A percentile compares a stretch with the other conserved stretches of the same genome.
phyloP scores from a whole-genome alignment of 805 yeast species.

The Candida tibetensis region DNA sequence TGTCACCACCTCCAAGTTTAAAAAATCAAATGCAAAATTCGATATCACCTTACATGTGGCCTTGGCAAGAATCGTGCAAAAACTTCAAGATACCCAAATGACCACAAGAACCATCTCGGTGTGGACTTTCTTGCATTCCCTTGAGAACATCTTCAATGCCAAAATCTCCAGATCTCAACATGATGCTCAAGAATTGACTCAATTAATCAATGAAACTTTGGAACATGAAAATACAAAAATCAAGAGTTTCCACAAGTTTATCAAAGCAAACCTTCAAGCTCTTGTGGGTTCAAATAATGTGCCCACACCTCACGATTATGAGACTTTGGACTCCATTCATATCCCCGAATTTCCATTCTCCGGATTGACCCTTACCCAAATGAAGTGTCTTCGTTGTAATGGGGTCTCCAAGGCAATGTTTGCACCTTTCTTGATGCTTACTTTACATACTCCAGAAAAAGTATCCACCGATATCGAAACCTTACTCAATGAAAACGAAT shows the following conservation, averaged over 20 bases:
- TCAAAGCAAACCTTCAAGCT: constrained; percentile 8
- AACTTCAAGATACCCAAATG: constrained; percentile 62
- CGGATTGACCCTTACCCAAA: constrained; percentile 62
- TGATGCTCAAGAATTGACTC: constrained; percentile 93
- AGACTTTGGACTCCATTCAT: constrained; percentile 13
- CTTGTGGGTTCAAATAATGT: constrained; percentile 2
- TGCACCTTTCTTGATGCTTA: constrained; percentile 65
- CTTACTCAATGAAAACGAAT: constrained; percentile 54
- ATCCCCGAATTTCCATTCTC: constrained; percentile 72
- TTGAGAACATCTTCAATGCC: constrained; percentile 72
- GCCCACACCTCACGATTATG: constrained; percentile 10
- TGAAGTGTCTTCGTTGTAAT: constrained; percentile 69
- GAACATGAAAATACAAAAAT: constrained; percentile 58
- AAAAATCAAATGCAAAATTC: constrained; percentile 18
- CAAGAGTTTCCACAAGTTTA: constrained; percentile 26
- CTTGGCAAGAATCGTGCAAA: constrained; percentile 48
- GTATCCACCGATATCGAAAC: constrained; percentile 45
- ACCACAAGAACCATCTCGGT: constrained; percentile 59
- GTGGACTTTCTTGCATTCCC: constrained; percentile 71
- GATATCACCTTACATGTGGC: constrained; percentile 56
- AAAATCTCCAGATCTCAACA: constrained; percentile 80
- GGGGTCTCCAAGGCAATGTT: constrained; percentile 55
- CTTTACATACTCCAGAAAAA: constrained; percentile 70
- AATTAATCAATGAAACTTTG: constrained; percentile 73
- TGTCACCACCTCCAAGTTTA: constrained; percentile 11